Percentiles rank a stretch among this genome's conserved stretches.
Evolutionary conservation across 306 rosid genomes (phyloP).

Genomic region (Sindora glabra): DNA sequence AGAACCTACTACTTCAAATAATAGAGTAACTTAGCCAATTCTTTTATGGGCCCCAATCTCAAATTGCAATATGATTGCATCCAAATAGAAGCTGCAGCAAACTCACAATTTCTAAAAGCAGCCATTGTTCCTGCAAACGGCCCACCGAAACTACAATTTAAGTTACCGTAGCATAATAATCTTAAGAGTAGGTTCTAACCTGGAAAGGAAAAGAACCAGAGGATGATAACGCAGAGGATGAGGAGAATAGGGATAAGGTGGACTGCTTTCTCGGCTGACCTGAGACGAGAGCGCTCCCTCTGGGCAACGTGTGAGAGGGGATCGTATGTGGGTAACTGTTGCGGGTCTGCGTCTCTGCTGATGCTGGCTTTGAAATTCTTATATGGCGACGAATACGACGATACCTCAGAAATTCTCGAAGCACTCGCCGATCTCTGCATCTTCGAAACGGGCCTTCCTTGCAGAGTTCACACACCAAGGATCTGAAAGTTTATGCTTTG

Average conservation of each 20-base stretch:
- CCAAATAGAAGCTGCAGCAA: no score
- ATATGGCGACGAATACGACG: constrained; percentile 4
- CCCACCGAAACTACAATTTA: not conserved
- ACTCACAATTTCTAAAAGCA: not conserved
- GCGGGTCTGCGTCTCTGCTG: constrained; percentile 21
- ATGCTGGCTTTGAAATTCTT: not conserved
- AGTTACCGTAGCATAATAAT: not conserved
- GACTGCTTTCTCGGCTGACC: constrained; percentile 53
- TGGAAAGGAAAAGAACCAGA: constrained; percentile 78
- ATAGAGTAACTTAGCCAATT: no score
- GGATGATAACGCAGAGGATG: constrained; percentile 67
- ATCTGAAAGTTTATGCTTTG: no score
- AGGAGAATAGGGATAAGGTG: constrained; percentile 79
- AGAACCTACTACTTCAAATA: no score
- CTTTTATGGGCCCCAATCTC: no score
- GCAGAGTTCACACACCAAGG: no score
- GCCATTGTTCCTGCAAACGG: not conserved
- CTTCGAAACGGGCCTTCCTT: no score
- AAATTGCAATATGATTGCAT: no score
- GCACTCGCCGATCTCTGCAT: constrained; percentile 39
- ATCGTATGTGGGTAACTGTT: constrained; percentile 55
- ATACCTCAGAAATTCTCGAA: constrained; percentile 11
- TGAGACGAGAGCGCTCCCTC: constrained; percentile 48
- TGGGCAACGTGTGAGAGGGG: constrained; percentile 67
- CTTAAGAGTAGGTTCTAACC: not conserved